Base-by-base conservation (phyloP, 768 basidiomycete species). In the Phylloporus scabripes region DNA sequence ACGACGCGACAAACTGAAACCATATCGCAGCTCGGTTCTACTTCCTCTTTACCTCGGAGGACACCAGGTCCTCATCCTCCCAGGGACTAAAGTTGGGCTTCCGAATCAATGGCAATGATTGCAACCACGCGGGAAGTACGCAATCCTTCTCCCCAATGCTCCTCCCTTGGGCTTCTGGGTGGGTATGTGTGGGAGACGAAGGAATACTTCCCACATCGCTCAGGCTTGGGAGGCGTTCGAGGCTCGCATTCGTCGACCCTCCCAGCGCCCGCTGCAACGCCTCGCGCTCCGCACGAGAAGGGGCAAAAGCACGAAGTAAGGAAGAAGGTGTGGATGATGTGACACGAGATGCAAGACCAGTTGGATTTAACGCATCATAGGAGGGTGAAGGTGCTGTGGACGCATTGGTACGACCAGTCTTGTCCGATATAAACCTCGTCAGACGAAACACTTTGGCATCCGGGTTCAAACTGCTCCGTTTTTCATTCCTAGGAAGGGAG, bases 221-320 rank as follows among this genome's bases (percentile, higher is more conserved):
- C 50, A 89, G 71, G 67, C 84, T 87, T 20, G 87, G 85, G 48
- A 90, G 74, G 31, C 83, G 79, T 67, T 90, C 87, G 24, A 87
- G 75, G 61, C 85, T 88, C 46, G 80, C 74, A 66, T 87, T 88
- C 41, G 81, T 75, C 50, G 83, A 83, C 14, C 83, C 79, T 41
- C 85, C 83, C 12, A 92, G 68, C n/a, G 79, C 86, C 45, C 88
- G 83, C 57, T 87, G 82, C 28, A 93, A 76, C 44, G 78, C 89
- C 67, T 90, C 85, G 37, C 90, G 86, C 74, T 93, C 90, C 53
- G 83, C 88, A 46, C 84, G 86, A 54, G 89, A 92, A 28, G 89
- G 90, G 31, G 87, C 89, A 65, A 93, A 93, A 15, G 89, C 90
- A 60, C 86, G 87, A 49, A 88, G 72, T 18, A 81, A 67, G 26